Conservation (phyloP, 345 rosid species). For the Brassica napus region DNA sequence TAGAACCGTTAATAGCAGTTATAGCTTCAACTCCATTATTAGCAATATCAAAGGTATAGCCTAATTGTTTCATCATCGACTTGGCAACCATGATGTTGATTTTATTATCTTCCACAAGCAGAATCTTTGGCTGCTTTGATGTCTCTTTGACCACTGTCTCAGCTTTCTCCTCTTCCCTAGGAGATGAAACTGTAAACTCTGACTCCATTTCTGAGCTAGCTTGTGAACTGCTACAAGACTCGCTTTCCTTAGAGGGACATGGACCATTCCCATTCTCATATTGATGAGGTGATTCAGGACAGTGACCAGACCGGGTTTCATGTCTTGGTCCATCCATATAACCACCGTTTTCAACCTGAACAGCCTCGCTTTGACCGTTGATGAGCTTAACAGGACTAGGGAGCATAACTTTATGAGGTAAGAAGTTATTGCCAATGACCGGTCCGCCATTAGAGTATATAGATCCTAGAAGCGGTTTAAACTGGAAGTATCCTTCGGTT, state of each 20-base stretch:
- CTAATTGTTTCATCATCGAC: slow-evolving; percentile 89
- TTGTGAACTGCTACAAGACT: slow-evolving; percentile 38
- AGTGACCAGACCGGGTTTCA: slow-evolving; percentile 48
- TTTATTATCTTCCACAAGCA: slow-evolving; percentile 95
- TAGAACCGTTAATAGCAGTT: slow-evolving; percentile 49
- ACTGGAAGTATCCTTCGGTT: slow-evolving; percentile 72
- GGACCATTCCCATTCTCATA: slow-evolving; percentile 35
- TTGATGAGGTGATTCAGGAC: slow-evolving; percentile 37
- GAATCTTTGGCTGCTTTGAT: slow-evolving; percentile 75
- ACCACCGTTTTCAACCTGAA: slow-evolving; percentile 1
- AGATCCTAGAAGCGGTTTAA: slow-evolving; percentile 59
- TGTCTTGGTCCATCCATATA: slow-evolving; percentile 61
- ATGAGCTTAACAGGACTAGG: slow-evolving; percentile 41
- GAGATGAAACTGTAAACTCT: slow-evolving; percentile 41
- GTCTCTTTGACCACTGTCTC: slow-evolving; percentile 31
- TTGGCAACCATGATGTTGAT: slow-evolving; percentile 82
- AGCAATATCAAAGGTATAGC: slow-evolving; percentile 72
- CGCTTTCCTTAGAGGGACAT: slow-evolving; percentile 24
- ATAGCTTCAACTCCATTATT: slow-evolving; percentile 88
- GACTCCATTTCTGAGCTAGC: slow-evolving; percentile 44
- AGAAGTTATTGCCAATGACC: slow-evolving; percentile 10
- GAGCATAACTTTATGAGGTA: slow-evolving; percentile 43
- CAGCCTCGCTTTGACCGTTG: slow-evolving; percentile 2
- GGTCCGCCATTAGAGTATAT: slow-evolving; percentile 35
- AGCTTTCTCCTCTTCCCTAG: slow-evolving; percentile 42